A percentile compares a stretch with the other conserved stretches of the same genome.
Conservation (phyloP, 768 basidiomycete species). For the Mycena venus region DNA sequence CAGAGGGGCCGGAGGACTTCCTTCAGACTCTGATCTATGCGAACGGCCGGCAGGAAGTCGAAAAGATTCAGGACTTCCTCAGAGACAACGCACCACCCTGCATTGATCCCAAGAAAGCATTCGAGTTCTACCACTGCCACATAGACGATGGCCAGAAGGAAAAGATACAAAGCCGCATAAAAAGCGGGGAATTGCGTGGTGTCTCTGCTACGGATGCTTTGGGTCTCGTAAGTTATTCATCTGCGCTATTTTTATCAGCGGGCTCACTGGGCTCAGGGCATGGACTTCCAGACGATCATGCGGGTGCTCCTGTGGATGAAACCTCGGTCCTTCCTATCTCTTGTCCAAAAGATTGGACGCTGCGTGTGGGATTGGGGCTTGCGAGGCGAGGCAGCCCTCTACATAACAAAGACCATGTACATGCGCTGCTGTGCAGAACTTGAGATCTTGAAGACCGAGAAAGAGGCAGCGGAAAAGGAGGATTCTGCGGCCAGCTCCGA, state of each 20-base stretch:
- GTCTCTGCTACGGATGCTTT: slow-evolving; percentile 30
- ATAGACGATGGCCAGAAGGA: slow-evolving; percentile 19
- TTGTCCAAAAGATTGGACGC: slow-evolving; percentile 27
- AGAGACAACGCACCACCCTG: slow-evolving; percentile 14
- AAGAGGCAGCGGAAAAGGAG: neutral
- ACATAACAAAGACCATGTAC: slow-evolving; percentile 24
- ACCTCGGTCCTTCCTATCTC: slow-evolving; percentile 23
- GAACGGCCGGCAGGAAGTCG: slow-evolving; percentile 22
- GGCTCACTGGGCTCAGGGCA: neutral
- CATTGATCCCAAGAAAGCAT: neutral
- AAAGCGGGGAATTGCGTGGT: slow-evolving; percentile 9
- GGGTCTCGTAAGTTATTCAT: slow-evolving; percentile 21
- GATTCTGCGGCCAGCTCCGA: neutral
- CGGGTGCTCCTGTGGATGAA: slow-evolving; percentile 27
- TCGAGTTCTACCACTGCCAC: slow-evolving; percentile 32
- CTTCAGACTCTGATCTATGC: slow-evolving; percentile 30
- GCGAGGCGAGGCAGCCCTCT: slow-evolving; percentile 14
- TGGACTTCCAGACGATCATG: slow-evolving; percentile 26
- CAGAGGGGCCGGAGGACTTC: slow-evolving; percentile 7
- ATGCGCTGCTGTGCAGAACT: slow-evolving; percentile 5
- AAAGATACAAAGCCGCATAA: slow-evolving; percentile 8
- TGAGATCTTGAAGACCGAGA: neutral
- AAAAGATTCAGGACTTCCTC: slow-evolving; percentile 32
- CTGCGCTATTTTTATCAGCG: neutral
- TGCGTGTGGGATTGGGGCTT: neutral